A percentile compares a stretch with the other conserved stretches of the same genome.
These are phyloP conservation scores for Sarcodon sp. DNA, from an alignment of 768 basidiomycete species.

Conservation along the genomic window DNA sequence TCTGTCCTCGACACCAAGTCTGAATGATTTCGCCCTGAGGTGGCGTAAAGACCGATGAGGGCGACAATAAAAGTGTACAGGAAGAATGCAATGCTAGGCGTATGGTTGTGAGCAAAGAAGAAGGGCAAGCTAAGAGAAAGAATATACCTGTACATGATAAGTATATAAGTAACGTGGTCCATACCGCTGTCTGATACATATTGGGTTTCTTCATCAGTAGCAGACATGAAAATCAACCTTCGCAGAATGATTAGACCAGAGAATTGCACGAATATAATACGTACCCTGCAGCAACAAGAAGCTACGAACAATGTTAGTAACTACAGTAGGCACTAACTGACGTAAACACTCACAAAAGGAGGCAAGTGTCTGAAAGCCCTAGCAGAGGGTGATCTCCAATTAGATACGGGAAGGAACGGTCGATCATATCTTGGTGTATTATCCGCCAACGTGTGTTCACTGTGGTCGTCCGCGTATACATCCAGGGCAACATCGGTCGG, in stretches of 20 bases:
- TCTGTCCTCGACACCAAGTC: conserved; percentile 9
- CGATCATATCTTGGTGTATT: conserved; percentile 9
- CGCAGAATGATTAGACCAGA: not conserved
- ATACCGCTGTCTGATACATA: conserved; percentile 60
- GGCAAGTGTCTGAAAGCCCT: conserved; percentile 78
- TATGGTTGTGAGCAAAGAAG: conserved; percentile 1
- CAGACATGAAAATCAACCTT: conserved; percentile 82
- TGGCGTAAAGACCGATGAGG: conserved; percentile 58
- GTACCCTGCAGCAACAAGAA: conserved; percentile 65
- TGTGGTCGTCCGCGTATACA: conserved; percentile 37
- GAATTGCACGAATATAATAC: conserved; percentile 3
- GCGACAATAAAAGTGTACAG: conserved; percentile 62
- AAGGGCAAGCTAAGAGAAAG: not conserved
- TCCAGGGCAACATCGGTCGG: conserved; percentile 19
- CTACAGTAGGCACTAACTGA: not conserved
- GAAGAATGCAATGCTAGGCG: conserved; percentile 55
- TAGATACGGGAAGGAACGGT: not conserved
- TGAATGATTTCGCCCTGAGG: conserved; percentile 44
- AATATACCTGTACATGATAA: conserved; percentile 67
- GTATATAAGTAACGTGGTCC: conserved; percentile 86
- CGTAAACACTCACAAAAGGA: conserved; percentile 56
- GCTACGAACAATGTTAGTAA: conserved; percentile 20
- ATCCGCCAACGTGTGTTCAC: conserved; percentile 56
- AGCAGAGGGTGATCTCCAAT: conserved; percentile 21
- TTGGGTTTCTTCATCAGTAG: conserved; percentile 81